phyloP scores from a whole-genome alignment of 768 basidiomycete species.

The Fistulinella prunicolor region DNA sequence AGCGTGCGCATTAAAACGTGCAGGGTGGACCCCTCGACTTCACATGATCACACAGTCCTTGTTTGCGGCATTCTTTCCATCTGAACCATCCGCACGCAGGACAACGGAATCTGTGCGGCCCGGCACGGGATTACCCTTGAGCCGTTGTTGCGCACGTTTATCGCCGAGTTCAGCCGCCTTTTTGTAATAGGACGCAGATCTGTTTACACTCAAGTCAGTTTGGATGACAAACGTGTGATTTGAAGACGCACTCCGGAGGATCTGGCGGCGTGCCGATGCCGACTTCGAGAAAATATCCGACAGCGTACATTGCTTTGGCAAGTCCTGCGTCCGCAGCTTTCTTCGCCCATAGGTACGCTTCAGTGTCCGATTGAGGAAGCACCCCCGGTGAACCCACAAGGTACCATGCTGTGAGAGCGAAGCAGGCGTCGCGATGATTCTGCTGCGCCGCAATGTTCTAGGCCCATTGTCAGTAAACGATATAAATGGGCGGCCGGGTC shows the following conservation, averaged over 20 bases:
- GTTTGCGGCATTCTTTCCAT: slow-evolving; percentile 50
- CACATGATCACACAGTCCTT: slow-evolving; percentile 91
- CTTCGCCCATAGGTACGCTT: slow-evolving; percentile 96
- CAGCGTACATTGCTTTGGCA: slow-evolving; percentile 95
- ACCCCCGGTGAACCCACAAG: slow-evolving; percentile 97
- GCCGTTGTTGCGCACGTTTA: slow-evolving; percentile 85
- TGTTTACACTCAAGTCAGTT: slow-evolving; percentile 25
- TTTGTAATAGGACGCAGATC: slow-evolving; percentile 81
- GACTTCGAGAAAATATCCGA: slow-evolving; percentile 96
- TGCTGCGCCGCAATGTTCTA: slow-evolving; percentile 99
- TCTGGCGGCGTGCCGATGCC: slow-evolving; percentile 79
- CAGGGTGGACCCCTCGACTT: slow-evolving; percentile 14
- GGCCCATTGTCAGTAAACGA: slow-evolving; percentile 11
- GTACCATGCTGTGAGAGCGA: slow-evolving; percentile 98
- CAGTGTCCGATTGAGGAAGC: slow-evolving; percentile 96
- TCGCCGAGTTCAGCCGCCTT: slow-evolving; percentile 90
- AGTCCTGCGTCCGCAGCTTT: slow-evolving; percentile 91
- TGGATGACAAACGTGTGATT: slow-evolving; percentile 3
- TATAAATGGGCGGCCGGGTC: neutral
- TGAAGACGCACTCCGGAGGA: slow-evolving; percentile 56
- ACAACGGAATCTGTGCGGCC: slow-evolving; percentile 63
- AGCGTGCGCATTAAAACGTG: slow-evolving; percentile 6
- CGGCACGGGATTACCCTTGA: slow-evolving; percentile 59
- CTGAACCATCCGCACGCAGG: slow-evolving; percentile 48
- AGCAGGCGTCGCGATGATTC: slow-evolving; percentile 94